Percentiles rank a stretch among this genome's conserved stretches.
Evolutionary conservation across 306 rosid genomes (phyloP).

Genomic region (Neltuma alba): DNA sequence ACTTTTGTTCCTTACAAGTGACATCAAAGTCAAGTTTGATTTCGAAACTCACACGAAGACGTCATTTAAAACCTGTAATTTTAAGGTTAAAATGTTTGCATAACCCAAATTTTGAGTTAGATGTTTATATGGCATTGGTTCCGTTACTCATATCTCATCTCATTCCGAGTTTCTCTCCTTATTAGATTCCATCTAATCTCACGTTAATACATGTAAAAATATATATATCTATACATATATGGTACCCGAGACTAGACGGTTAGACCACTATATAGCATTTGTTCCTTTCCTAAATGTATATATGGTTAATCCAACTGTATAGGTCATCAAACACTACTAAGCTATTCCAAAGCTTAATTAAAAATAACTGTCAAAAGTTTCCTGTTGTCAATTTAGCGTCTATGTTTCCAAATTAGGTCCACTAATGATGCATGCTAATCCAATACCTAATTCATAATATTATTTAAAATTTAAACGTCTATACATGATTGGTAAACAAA

Average conservation of each 20-base stretch:
- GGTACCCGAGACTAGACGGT: neutral
- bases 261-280: neutral
- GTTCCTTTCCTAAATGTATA: slow-evolving; percentile 16
- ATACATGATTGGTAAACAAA: slow-evolving; percentile 5
- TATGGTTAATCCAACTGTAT: slow-evolving; percentile 31
- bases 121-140: too few species aligned
- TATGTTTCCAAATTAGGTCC: slow-evolving; percentile 44
- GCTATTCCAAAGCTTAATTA: slow-evolving; percentile 20
- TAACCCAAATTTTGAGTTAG: too few species aligned
- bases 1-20: too few species aligned
- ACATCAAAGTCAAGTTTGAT: too few species aligned
- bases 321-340: slow-evolving; percentile 44
- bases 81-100: too few species aligned
- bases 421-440: slow-evolving; percentile 46
- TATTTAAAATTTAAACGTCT: neutral
- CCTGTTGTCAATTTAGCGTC: slow-evolving; percentile 41
- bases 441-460: slow-evolving; percentile 22
- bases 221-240: too few species aligned
- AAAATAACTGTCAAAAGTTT: slow-evolving; percentile 22
- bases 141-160: too few species aligned
- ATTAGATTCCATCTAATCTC: too few species aligned
- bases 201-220: too few species aligned
- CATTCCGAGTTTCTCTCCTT: too few species aligned
- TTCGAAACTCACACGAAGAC: too few species aligned
- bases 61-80: neutral